Conservation (phyloP, 257 asterid genomes). For the Penstemon barbatus region DNA sequence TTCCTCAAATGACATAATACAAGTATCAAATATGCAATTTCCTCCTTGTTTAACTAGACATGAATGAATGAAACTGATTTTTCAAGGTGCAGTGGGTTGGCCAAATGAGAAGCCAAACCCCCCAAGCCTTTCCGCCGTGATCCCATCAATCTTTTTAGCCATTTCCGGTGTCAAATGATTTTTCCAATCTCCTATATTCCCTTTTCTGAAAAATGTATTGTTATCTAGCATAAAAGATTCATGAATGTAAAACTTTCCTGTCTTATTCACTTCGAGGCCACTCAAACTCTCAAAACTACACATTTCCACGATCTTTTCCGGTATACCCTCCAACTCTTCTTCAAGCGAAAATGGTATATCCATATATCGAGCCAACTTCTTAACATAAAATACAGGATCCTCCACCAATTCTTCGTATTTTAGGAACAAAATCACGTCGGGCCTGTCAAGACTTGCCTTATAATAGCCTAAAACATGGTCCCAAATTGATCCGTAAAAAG, state of each 20-base stretch:
- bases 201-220: background rate
- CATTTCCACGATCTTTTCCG: slow-evolving; percentile 12
- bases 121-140: too few relatives aligned
- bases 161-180: too few relatives aligned
- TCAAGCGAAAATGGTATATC: slow-evolving; percentile 27
- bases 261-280: background rate
- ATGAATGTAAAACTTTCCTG: background rate
- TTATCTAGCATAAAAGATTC: background rate
- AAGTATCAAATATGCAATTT: too few relatives aligned
- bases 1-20: too few relatives aligned
- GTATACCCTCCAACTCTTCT: slow-evolving; percentile 24
- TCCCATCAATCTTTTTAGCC: background rate
- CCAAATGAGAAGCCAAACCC: too few relatives aligned
- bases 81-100: too few relatives aligned
- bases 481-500: slow-evolving; percentile 26
- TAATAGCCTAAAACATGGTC: too few relatives aligned
- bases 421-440: slow-evolving; percentile 24
- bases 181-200: background rate
- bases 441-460: too few relatives aligned
- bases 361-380: slow-evolving; percentile 23
- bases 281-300: slow-evolving; percentile 22
- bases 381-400: slow-evolving; percentile 2
- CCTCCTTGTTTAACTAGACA: too few relatives aligned
- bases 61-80: too few relatives aligned
- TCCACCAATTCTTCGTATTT: slow-evolving; percentile 30